These are phyloP conservation scores for Fusarium udum DNA, from an alignment of 2,329 filamentous ascomycete genomes.

Conservation along the genomic window DNA sequence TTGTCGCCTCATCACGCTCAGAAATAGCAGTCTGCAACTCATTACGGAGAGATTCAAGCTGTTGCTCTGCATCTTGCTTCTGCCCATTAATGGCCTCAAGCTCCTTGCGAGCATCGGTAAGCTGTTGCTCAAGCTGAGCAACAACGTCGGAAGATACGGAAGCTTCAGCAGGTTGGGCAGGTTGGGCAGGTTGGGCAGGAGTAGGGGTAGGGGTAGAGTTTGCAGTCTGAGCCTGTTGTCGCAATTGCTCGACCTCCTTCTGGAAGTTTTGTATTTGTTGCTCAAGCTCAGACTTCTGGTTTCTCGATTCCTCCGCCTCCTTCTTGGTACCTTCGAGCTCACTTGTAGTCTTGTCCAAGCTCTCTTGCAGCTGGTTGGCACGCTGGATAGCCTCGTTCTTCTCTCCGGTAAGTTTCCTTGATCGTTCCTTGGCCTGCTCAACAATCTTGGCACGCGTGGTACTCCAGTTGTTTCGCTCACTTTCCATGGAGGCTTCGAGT, in stretches of 20 bases:
- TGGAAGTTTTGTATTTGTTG: slow-evolving; percentile 57
- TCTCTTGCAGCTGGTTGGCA: slow-evolving; percentile 61
- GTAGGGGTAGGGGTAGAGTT: slow-evolving; percentile 51
- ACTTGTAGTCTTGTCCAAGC: slow-evolving; percentile 57
- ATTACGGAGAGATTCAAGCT: slow-evolving; percentile 62
- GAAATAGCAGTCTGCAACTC: slow-evolving; percentile 71
- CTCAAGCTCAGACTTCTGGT: slow-evolving; percentile 51
- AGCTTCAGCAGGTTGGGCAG: slow-evolving; percentile 49
- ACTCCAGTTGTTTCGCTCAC: slow-evolving; percentile 64
- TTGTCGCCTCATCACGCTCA: slow-evolving; percentile 70
- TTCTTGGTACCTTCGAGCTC: slow-evolving; percentile 65
- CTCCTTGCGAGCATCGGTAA: slow-evolving; percentile 64
- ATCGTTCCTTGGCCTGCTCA: slow-evolving; percentile 71
- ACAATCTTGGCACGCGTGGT: slow-evolving; percentile 63
- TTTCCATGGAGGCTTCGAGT: slow-evolving; percentile 61
- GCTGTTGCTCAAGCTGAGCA: slow-evolving; percentile 59
- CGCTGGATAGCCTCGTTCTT: slow-evolving; percentile 63
- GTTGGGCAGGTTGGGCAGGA: slow-evolving; percentile 39
- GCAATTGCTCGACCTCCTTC: slow-evolving; percentile 52
- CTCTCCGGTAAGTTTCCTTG: slow-evolving; percentile 63
- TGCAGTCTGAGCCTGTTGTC: slow-evolving; percentile 47
- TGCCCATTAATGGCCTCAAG: slow-evolving; percentile 73
- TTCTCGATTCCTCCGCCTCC: slow-evolving; percentile 45
- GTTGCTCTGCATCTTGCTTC: slow-evolving; percentile 73
- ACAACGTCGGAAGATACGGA: slow-evolving; percentile 58